phyloP scores from a whole-genome alignment of 768 basidiomycete species.

The Xanthoconium purpureum region DNA sequence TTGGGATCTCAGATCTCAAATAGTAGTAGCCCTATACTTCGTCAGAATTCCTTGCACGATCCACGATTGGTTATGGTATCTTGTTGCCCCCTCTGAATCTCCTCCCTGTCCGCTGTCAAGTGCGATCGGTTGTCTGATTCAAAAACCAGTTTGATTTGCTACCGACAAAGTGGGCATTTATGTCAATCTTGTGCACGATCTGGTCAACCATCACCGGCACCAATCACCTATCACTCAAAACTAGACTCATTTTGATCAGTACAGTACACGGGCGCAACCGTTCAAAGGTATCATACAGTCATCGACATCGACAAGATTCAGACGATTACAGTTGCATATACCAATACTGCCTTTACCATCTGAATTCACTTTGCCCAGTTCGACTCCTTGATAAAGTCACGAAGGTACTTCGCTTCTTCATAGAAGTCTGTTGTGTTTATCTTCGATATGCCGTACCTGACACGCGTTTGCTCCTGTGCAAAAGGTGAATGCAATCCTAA shows the following conservation, averaged over 20 bases:
- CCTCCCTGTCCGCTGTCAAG: no score
- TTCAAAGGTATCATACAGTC: neutral
- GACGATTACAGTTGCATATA: neutral
- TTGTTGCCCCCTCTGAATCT: no score
- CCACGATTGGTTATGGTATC: no score
- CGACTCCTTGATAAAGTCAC: slow-evolving; percentile 53
- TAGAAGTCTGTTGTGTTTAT: slow-evolving; percentile 66
- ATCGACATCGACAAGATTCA: neutral
- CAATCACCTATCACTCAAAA: no score
- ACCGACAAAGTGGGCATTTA: no score
- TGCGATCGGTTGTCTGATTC: no score
- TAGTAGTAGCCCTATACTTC: no score
- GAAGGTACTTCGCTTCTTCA: slow-evolving; percentile 58
- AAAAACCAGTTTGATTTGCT: no score
- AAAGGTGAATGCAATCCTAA: neutral
- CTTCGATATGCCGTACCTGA: slow-evolving; percentile 77
- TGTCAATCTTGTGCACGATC: no score
- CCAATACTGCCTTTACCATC: neutral
- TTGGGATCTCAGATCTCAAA: no score
- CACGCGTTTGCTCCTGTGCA: slow-evolving; percentile 70
- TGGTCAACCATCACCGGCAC: no score
- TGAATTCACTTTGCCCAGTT: slow-evolving; percentile 46
- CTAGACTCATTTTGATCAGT: neutral
- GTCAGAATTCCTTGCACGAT: no score
- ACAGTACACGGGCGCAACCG: neutral